A percentile compares a stretch with the other conserved stretches of the same genome.
Evolutionary conservation across 179 eudicot genomes (phyloP).

Genomic region (Monotropa hypopitys): DNA sequence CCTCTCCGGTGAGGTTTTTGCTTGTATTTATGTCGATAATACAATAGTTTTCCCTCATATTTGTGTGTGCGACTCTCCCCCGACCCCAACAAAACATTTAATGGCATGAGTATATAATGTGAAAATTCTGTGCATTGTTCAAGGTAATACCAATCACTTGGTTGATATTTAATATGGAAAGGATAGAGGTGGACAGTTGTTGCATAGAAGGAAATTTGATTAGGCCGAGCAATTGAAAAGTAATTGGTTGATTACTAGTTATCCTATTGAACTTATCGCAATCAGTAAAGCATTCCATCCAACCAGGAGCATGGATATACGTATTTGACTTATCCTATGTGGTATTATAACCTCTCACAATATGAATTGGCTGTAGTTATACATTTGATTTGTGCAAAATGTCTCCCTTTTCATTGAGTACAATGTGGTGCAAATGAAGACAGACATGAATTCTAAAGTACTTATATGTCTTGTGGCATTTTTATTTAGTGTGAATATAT

Average conservation of each 20-base stretch:
- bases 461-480: not conserved
- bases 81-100: not conserved
- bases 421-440: not conserved
- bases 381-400: not conserved
- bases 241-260: not conserved
- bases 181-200: not conserved
- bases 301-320: not conserved
- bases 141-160: not conserved
- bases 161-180: not conserved
- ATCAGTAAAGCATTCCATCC: not conserved
- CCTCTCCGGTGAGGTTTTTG: too few relatives aligned
- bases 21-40: too few relatives aligned
- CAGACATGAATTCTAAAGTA: not conserved
- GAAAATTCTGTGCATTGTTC: not conserved
- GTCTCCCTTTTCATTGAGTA: not conserved
- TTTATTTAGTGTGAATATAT: constrained; percentile 49
- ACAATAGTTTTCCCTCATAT: too few relatives aligned
- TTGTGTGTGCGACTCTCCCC: too few relatives aligned
- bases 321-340: not conserved
- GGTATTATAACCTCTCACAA: not conserved
- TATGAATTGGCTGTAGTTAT: not conserved
- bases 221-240: not conserved
- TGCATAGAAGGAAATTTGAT: not conserved
- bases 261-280: not conserved
- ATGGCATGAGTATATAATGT: not conserved